Conservation (phyloP, 805 yeast species). For the Ogataea angusta region DNA sequence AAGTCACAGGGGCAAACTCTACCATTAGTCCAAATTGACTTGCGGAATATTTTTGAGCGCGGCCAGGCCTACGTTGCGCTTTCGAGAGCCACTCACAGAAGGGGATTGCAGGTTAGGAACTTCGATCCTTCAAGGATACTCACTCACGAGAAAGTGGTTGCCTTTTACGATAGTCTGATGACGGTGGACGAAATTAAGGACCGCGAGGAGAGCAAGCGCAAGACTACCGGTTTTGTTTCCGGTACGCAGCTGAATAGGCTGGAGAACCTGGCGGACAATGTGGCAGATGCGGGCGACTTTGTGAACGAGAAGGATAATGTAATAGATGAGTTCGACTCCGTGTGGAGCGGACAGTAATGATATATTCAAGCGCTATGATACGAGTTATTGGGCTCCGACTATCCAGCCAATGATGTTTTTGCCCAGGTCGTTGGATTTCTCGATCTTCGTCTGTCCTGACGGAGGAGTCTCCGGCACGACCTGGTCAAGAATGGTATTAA, state of each 20-base stretch:
- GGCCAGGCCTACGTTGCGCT: conserved; percentile 97
- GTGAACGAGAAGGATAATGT: neutral
- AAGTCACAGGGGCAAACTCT: conserved; percentile 94
- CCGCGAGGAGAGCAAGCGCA: neutral
- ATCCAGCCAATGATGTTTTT: conserved; percentile 36
- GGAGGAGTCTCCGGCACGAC: conserved; percentile 13
- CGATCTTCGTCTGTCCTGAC: conserved; percentile 6
- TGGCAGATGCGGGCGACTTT: conserved; percentile 17
- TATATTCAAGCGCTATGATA: neutral
- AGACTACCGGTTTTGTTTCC: conserved; percentile 1
- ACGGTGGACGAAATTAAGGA: conserved; percentile 33
- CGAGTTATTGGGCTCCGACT: conserved; percentile 29
- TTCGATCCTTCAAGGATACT: conserved; percentile 62
- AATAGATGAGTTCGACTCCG: conserved; percentile 2
- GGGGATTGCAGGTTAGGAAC: conserved; percentile 77
- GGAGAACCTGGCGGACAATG: conserved; percentile 11
- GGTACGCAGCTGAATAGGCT: conserved; percentile 10
- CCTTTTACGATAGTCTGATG: conserved; percentile 57
- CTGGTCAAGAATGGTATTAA: conserved; percentile 35
- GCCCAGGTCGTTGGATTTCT: conserved; percentile 26
- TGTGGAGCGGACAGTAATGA: neutral
- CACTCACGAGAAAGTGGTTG: conserved; percentile 67
- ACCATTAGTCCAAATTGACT: conserved; percentile 71
- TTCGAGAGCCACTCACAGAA: conserved; percentile 76
- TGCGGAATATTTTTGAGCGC: conserved; percentile 72